These are phyloP conservation scores for Saccharomycopsis oosterbeekiorum DNA, from an alignment of 805 yeast species.

Conservation along the genomic window DNA sequence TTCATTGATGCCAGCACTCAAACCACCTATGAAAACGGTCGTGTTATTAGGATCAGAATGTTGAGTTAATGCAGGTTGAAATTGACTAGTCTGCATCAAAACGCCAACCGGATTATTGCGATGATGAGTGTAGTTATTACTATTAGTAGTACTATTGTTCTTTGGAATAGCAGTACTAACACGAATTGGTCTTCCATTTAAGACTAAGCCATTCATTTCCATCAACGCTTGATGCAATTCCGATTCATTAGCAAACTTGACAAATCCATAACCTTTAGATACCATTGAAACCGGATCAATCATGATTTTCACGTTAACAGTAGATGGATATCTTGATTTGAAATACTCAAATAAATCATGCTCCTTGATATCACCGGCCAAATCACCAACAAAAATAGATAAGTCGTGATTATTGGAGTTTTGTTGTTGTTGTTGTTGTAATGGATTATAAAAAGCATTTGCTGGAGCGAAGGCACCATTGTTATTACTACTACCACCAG, in stretches of 20 bases:
- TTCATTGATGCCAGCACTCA: conserved; percentile 48
- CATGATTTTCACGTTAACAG: conserved; percentile 71
- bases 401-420: conserved; percentile 29
- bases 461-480: conserved; percentile 1
- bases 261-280: conserved; percentile 84
- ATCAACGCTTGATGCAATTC: conserved; percentile 64
- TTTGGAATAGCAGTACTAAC: conserved; percentile 61
- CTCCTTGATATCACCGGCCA: conserved; percentile 67
- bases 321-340: conserved; percentile 59
- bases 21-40: conserved; percentile 60
- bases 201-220: conserved; percentile 72
- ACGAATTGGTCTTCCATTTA: conserved; percentile 68
- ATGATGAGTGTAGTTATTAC: conserved; percentile 3
- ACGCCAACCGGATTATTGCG: conserved; percentile 13
- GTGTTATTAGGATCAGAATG: conserved; percentile 77
- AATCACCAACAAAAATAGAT: conserved; percentile 81
- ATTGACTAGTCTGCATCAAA: conserved; percentile 24
- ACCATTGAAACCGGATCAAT: conserved; percentile 58
- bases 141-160: conserved; percentile 20
- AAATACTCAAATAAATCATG: conserved; percentile 53
- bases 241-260: conserved; percentile 54
- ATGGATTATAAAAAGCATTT: neutral
- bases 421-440: conserved; percentile 22
- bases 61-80: conserved; percentile 47
- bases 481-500: conserved; percentile 44